These are phyloP conservation scores for Suhomyces prunicola DNA, from an alignment of 805 yeast species.

Conservation along the genomic window DNA sequence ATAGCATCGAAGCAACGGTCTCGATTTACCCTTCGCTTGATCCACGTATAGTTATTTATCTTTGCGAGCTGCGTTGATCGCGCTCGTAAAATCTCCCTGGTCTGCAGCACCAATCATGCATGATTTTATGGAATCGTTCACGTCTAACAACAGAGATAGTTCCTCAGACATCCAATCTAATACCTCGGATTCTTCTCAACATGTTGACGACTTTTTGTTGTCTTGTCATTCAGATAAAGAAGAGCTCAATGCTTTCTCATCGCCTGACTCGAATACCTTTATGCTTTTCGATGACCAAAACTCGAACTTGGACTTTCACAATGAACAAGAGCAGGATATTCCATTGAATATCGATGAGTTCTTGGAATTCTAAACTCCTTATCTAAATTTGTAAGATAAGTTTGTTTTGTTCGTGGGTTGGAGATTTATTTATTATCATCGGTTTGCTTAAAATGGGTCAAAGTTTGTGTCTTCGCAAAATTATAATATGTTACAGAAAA, in stretches of 20 bases:
- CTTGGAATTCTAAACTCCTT: constrained; percentile 22
- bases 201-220: constrained; percentile 13
- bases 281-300: constrained; percentile 1
- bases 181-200: constrained; percentile 1
- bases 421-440: constrained; percentile 7
- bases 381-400: not conserved
- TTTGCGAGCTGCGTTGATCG: constrained; percentile 1
- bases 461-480: not conserved
- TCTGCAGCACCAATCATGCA: constrained; percentile 42
- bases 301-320: constrained; percentile 1
- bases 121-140: constrained; percentile 22
- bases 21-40: constrained; percentile 1
- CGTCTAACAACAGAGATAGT: constrained; percentile 5
- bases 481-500: constrained; percentile 1
- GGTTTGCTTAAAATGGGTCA: constrained; percentile 1
- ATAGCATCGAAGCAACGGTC: constrained; percentile 34
- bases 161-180: constrained; percentile 1
- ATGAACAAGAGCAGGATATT: constrained; percentile 9
- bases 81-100: constrained; percentile 15
- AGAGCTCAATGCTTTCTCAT: not conserved
- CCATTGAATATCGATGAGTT: constrained; percentile 29
- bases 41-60: constrained; percentile 11
- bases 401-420: constrained; percentile 13
- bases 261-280: constrained; percentile 1
- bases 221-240: constrained; percentile 5